phyloP scores from a whole-genome alignment of 2,329 filamentous ascomycete genomes.

The Gaeumannomyces sp. region DNA sequence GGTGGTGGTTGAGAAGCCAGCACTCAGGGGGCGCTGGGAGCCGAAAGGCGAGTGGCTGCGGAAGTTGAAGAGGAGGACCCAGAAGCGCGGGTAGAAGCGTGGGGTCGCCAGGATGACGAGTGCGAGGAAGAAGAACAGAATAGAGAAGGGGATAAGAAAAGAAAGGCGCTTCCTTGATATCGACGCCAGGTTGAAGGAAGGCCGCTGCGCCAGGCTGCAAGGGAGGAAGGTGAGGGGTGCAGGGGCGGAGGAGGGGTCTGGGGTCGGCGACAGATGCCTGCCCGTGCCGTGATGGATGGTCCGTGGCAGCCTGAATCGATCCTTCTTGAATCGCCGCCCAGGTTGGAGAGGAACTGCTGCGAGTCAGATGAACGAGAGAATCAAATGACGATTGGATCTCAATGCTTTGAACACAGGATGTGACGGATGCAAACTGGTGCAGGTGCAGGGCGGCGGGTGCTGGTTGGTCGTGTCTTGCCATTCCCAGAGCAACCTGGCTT shows the following conservation, averaged over 20 bases:
- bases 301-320: no score
- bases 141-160: conserved; percentile 40
- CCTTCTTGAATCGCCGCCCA: not conserved
- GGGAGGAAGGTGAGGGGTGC: not conserved
- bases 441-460: not conserved
- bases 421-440: not conserved
- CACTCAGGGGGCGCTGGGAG: conserved; percentile 9
- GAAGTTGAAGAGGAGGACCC: conserved; percentile 51
- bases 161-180: conserved; percentile 18
- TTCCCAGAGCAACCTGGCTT: not conserved
- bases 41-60: conserved; percentile 29
- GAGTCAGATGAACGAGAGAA: not conserved
- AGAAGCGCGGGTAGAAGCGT: conserved; percentile 52
- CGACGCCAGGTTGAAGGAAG: conserved; percentile 32
- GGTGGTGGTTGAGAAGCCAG: conserved; percentile 3
- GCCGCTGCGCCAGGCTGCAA: not conserved
- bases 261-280: not conserved
- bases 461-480: not conserved
- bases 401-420: not conserved
- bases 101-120: conserved; percentile 62
- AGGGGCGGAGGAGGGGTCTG: not conserved
- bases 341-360: not conserved
- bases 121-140: conserved; percentile 50
- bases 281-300: no score
- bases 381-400: not conserved